Evolutionary conservation across 2,329 filamentous ascomycete species (phyloP).

Genomic region (Pyrenophora tritici-repentis): DNA sequence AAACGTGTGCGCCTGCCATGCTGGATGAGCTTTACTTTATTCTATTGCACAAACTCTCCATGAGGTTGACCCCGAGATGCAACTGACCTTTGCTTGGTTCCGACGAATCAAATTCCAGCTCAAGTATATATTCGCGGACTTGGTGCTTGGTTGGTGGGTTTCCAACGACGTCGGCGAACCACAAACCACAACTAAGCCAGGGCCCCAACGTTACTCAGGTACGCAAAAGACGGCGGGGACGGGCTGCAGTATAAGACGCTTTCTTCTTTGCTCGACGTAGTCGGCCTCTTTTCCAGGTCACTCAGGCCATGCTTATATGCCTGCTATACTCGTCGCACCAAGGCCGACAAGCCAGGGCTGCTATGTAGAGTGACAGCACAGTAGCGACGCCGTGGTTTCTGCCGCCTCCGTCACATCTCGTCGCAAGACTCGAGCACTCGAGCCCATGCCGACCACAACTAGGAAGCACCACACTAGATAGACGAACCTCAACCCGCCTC

Average conservation of each 20-base stretch:
- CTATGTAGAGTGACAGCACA: slow-evolving; percentile 24
- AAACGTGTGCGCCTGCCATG: slow-evolving; percentile 17
- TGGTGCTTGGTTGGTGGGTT: slow-evolving; percentile 26
- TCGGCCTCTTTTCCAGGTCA: slow-evolving; percentile 1
- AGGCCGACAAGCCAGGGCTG: slow-evolving; percentile 6
- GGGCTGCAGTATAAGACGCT: slow-evolving; percentile 5
- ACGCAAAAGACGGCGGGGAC: slow-evolving; percentile 6
- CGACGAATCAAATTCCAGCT: slow-evolving; percentile 23
- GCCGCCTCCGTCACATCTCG: slow-evolving; percentile 26
- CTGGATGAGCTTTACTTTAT: slow-evolving; percentile 14
- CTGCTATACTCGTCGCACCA: slow-evolving; percentile 33
- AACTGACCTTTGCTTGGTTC: slow-evolving; percentile 18
- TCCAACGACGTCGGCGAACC: slow-evolving; percentile 22
- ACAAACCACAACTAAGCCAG: slow-evolving; percentile 26
- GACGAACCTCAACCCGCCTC: slow-evolving; percentile 15
- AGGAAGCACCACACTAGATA: slow-evolving; percentile 20
- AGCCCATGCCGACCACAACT: slow-evolving; percentile 23
- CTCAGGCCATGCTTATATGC: slow-evolving; percentile 35
- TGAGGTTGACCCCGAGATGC: slow-evolving; percentile 10
- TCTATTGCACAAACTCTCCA: slow-evolving; percentile 8
- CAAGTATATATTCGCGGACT: slow-evolving; percentile 17
- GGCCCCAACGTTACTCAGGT: slow-evolving; percentile 21
- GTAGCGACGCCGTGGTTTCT: slow-evolving; percentile 20
- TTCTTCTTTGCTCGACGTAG: too few species aligned
- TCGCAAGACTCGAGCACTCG: slow-evolving; percentile 27